Conservation (phyloP, 2,329 filamentous ascomycete genomes). For the Ophiostoma montium region DNA sequence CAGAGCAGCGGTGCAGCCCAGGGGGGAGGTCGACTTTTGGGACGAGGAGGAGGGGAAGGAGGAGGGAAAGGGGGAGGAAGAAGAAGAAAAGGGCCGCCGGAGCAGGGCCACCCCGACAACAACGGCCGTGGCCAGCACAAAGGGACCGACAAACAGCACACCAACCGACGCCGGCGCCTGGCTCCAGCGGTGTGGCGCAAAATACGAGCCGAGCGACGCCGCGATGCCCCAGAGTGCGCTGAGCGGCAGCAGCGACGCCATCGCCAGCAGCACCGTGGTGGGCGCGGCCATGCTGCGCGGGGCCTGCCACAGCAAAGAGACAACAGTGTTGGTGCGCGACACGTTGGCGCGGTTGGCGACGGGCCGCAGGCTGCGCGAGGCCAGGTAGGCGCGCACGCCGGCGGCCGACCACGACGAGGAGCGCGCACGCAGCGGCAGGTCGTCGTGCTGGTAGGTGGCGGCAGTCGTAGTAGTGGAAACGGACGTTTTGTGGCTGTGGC, state of each 20-base stretch:
- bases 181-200: constrained; percentile 29
- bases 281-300: constrained; percentile 35
- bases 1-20: not conserved
- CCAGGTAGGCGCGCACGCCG: constrained; percentile 12
- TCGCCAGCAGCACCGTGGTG: constrained; percentile 31
- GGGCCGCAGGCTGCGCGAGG: not conserved
- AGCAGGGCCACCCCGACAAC: constrained; percentile 18
- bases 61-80: constrained; percentile 22
- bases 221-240: constrained; percentile 33
- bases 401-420: not conserved
- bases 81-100: no score
- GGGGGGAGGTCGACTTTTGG: constrained; percentile 17
- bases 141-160: constrained; percentile 29
- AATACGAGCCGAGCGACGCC: constrained; percentile 31
- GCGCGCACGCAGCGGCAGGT: constrained; percentile 16
- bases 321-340: not conserved
- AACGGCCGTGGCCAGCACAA: constrained; percentile 25
- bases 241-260: constrained; percentile 30
- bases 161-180: constrained; percentile 21
- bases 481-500: no score
- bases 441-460: constrained; percentile 17
- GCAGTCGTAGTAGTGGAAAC: constrained; percentile 11
- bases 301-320: constrained; percentile 20
- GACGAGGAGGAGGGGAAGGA: constrained; percentile 23
- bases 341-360: constrained; percentile 18